Evolutionary conservation across 768 basidiomycete genomes (phyloP), one percentile per base, ranked within the genome.

Genomic region (Asterophora lycoperdoides): DNA sequence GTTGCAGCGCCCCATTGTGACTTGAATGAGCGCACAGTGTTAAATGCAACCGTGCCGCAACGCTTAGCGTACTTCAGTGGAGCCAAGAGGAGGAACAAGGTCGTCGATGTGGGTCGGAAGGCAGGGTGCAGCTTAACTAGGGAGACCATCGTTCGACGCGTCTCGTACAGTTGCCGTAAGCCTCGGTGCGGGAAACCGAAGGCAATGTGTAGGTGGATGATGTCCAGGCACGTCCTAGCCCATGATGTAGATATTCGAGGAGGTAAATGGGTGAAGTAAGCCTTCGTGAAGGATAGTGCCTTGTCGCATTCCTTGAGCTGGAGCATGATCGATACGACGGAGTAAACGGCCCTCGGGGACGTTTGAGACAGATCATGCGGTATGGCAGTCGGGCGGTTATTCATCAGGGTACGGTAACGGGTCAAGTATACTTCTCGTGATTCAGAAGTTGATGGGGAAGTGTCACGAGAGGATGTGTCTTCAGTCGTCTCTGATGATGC

Each of bases 51-150:
- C 11, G 75, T 77, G 19, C 80, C 86, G 55, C 82, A 75, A n/a
- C 65, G 70, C 48, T 70, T 73, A 29, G 72, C 74, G 41, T 63
- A 57, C 36, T 66, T 66, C 44, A 90, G 68, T 38, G 77, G 69
- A 23, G 73, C 67, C 23, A 90, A 72, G 35, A 88, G 65, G 37
- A 83, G 66, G 57, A 74, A 77, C 15, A 89, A 60, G 4, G 86
- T 86, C 15, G 69, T 72, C 18, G 83, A 67, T 35, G 75, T 80
- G 14, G 88, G 86, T 20, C 60, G 68, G 18, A 89, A 60, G 37
- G 64, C 64, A 13, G 72, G 70, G 58, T 83, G 76, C 40, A 73
- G 53, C 26, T 57, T 60, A 38, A 84, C 57, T 17, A 85, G 63
- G 17, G 66, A 65, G 37, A 68, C 56, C 46, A 86, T 66, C 14